Conservation (phyloP, 2,329 filamentous ascomycete genomes). For the Nemania bipapillata region DNA sequence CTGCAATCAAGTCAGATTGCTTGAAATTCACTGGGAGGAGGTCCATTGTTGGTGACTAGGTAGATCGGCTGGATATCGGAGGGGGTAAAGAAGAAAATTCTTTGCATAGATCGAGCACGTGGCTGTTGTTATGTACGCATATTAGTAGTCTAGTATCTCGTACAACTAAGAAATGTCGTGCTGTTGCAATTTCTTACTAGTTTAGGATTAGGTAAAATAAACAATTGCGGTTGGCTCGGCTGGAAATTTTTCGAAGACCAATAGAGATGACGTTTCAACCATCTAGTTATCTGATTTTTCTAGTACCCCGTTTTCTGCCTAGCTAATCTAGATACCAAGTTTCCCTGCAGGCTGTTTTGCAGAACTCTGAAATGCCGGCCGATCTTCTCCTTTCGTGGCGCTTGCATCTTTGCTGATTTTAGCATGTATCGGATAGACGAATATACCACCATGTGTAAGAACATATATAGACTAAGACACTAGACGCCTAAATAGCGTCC, state of each 20-base stretch:
- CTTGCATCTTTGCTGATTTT: background rate
- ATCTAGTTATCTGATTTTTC: slow-evolving; percentile 28
- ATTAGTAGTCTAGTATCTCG: slow-evolving; percentile 17
- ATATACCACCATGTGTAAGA: no score
- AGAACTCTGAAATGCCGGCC: slow-evolving; percentile 31
- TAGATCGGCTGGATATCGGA: slow-evolving; percentile 26
- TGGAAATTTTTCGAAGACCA: slow-evolving; percentile 28
- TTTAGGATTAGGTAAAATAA: slow-evolving; percentile 48
- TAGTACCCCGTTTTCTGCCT: slow-evolving; percentile 17
- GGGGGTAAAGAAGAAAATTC: slow-evolving; percentile 18
- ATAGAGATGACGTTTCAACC: slow-evolving; percentile 22
- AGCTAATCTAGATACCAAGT: background rate
- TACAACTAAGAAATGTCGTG: slow-evolving; percentile 3
- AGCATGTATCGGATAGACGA: slow-evolving; percentile 5
- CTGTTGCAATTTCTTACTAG: slow-evolving; percentile 10
- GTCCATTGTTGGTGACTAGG: background rate
- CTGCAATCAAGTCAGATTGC: slow-evolving; percentile 10
- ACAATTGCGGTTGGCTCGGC: slow-evolving; percentile 44
- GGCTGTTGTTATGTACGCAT: slow-evolving; percentile 1
- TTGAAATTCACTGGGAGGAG: background rate
- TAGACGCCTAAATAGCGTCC: background rate
- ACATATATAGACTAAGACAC: background rate
- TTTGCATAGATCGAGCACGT: slow-evolving; percentile 23
- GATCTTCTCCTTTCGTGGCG: slow-evolving; percentile 21
- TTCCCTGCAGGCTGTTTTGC: slow-evolving; percentile 31